Evolutionary conservation across 768 basidiomycete genomes (phyloP), one percentile per base, ranked within the genome.

Genomic region (Psilocybe sp.): DNA sequence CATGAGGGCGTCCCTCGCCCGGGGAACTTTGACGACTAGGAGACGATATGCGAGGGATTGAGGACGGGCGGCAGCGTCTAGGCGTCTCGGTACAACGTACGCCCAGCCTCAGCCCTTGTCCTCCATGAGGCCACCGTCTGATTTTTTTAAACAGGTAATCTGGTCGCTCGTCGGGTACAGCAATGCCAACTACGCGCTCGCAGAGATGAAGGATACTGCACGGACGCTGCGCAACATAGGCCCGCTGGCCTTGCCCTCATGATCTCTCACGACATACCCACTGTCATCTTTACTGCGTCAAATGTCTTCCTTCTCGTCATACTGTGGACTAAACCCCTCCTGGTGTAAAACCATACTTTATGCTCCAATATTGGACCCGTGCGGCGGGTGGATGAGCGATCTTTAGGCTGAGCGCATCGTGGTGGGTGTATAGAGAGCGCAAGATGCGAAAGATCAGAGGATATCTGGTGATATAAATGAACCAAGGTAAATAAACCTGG

Each of bases 141-240:
- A 23, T 13, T 39, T 18, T n/a, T n/a, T n/a, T n/a, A n/a, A n/a
- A 9, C 13, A 80, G 78, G 80, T 78, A 64, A 50, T 72, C n/a
- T 68, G 69, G 67, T 71, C 71, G 2, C 85, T 75, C 58, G 69
- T 75, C 28, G 86, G 87, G 1, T 88, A 81, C 61, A 79, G 75
- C 20, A 85, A 84, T 53, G 82, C 78, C 15, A 85, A 88, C 58
- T 87, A 87, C 56, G 82, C 80, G 0, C 68, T 87, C 12, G 76
- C 78, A 1, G 85, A 89, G 49, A 73, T 86, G 18, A 72, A 74
- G 35, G 72, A 87, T 51, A 87, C 87, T 0, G 69, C 76, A 4
- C 73, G 77, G n/a, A 87, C 84, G 0, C 69, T 90, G 56, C 77
- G 77, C 46, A 71, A 75, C n/a, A 85, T 86, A 0, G 84, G 79